Base-by-base conservation (phyloP, 2,329 filamentous ascomycete genomes). In the Myriosclerotinia duriaeana region DNA sequence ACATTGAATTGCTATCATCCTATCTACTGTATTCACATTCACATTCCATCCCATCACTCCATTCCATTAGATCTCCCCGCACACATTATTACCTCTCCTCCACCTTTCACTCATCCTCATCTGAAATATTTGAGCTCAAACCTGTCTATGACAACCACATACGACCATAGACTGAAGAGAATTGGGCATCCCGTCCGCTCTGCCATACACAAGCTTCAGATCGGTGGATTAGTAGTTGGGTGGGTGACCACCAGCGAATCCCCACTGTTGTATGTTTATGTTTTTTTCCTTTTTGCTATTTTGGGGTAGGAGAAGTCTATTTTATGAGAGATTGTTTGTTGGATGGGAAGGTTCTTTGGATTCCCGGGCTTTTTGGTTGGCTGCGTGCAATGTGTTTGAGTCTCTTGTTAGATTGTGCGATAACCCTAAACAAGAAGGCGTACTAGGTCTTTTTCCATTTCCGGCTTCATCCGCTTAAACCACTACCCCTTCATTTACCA, bases 141-240 rank as follows among this genome's bases (percentile, higher is more conserved):
- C 5, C 44, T 48, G 5, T n/a, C n/a, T n/a, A n/a, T 5, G 1
- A 8, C 0, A 8, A n/a, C 44, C n/a, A 55, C 55, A 58, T 58
- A 58, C 55, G 55, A 44, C 22, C 53, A 55, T 55, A 55, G 53
- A 55, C 53, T 55, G 53, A 55, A 55, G 53, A 55, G 53, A 55
- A 55, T 55, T 55, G 53, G 53, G 53, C 53, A 55, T 55, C 53
- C 53, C 53, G 53, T 55, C 53, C 53, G 53, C 53, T 55, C 53
- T 55, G 53, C 53, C 53, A 55, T 55, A 40, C 53, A 55, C 53
- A 55, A 55, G 53, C 53, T 55, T 55, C 36, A 55, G 53, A 55
- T 55, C 53, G 53, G 53, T 55, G 30, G 53, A 55, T 55, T 55
- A 55, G 53, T 55, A 55, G 53, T 55, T 55, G 34, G 53, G 53